Base-by-base conservation (phyloP, 192 early-diverging fungal species). In the Powellomyces hirtus region DNA sequence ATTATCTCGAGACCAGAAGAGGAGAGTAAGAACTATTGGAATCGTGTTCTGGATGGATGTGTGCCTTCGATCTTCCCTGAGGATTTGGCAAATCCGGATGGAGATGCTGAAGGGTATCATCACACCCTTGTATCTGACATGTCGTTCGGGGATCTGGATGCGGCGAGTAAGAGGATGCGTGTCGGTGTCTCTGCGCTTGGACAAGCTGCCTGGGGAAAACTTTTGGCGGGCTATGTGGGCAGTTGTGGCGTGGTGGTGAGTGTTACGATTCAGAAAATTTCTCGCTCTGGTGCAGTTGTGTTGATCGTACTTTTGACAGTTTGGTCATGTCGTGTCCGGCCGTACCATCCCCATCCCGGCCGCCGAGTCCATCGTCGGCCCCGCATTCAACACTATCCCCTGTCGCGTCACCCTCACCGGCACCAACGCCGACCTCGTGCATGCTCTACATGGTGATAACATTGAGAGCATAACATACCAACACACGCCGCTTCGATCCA, bases 351-450 rank as follows among this genome's bases (percentile, higher is more conserved):
- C 68, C 4, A 14, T 71, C n/a, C 33, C 66, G 6, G 31, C 27
- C 20, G 68, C 49, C 7, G 33, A 66, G 35, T 30, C 4, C 46
- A 64, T 71, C 40, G 36, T 71, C 20, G 68, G 68, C 10, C 68
- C 68, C 26, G 53, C 49, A 24, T 52, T 71, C 44, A 71, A 71
- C 42, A 71, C 68, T n/a, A 65, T 71, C 35, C 68, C 68, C 36
- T 49, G 44, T 42, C 68, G 68, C 38, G 60, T 64, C 5, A 36
- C 20, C 35, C 20, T 68, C 14, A 16, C 18, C 18, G 16, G 29
- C 31, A 40, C 68, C 20, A 65, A 65, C 33, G 11, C 1, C 7
- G 44, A 60, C 18, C 14, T 68, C n/a, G 37, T 60, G 10, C 34
- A 22, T 2, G 7, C 16, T 14, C 18, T 60, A 11, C 68, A 71